phyloP scores from a whole-genome alignment of 345 rosid genomes.

The Balakata baccata region DNA sequence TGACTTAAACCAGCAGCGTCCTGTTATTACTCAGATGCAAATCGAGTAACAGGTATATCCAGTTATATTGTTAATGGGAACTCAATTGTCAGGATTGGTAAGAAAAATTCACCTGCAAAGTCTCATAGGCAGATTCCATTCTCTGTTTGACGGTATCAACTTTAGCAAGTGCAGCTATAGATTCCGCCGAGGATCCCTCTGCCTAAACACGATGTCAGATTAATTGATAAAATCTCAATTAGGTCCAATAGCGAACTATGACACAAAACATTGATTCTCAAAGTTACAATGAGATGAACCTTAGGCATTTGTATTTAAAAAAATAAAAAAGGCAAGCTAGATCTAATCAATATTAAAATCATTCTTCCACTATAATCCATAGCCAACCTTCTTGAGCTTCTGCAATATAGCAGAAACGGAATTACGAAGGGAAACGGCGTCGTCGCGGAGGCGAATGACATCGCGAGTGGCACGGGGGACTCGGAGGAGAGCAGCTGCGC shows the following conservation, averaged over 20 bases:
- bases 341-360: not conserved
- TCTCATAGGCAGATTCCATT: conserved; percentile 93
- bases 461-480: conserved; percentile 96
- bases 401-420: conserved; percentile 78
- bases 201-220: conserved; percentile 44
- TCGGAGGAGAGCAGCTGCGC: conserved; percentile 79
- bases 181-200: conserved; percentile 91
- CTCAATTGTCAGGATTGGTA: not conserved
- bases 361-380: not conserved
- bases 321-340: not conserved
- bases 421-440: conserved; percentile 75
- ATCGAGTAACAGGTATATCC: not conserved
- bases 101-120: conserved; percentile 59
- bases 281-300: not conserved
- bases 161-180: conserved; percentile 86
- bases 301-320: not conserved
- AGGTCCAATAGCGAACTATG: not conserved
- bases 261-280: conserved; percentile 27
- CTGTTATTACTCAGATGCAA: conserved; percentile 31
- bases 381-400: conserved; percentile 81
- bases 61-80: not conserved
- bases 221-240: not conserved
- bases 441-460: conserved; percentile 86
- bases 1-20: conserved; percentile 98
- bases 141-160: conserved; percentile 95